phyloP scores from a whole-genome alignment of 108 stramenopile genomes.

The Stephanodiscus triporus region DNA sequence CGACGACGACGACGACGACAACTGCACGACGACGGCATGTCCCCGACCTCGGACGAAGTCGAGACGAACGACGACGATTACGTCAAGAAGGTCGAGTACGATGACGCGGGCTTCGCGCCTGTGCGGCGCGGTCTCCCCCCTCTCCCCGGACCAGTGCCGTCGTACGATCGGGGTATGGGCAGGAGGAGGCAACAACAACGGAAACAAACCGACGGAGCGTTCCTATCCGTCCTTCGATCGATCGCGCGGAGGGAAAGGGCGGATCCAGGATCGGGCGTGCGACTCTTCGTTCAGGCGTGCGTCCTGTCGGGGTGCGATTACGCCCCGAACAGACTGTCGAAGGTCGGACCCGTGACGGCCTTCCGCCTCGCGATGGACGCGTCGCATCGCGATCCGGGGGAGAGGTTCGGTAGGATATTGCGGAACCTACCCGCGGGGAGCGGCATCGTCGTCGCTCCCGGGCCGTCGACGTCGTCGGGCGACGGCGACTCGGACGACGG shows the following conservation, averaged over 20 bases:
- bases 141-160: no score
- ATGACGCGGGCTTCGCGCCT: constrained; percentile 42
- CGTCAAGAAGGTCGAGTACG: constrained; percentile 22
- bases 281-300: constrained; percentile 93
- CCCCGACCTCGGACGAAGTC: no score
- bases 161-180: no score
- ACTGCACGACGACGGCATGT: no score
- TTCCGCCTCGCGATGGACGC: constrained; percentile 83
- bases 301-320: constrained; percentile 97
- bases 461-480: not conserved
- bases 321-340: constrained; percentile 68
- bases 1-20: no score
- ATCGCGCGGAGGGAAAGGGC: constrained; percentile 52
- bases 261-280: constrained; percentile 66
- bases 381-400: constrained; percentile 50
- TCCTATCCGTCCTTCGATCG: constrained; percentile 55
- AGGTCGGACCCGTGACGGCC: constrained; percentile 90
- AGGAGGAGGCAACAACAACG: constrained; percentile 5
- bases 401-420: constrained; percentile 62
- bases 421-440: constrained; percentile 37
- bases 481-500: constrained; percentile 17
- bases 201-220: constrained; percentile 21
- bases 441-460: constrained; percentile 35
- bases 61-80: constrained; percentile 2
- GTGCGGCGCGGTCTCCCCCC: constrained; percentile 28